phyloP scores from a whole-genome alignment of 148 eudicot species.

The Oxyria digyna region DNA sequence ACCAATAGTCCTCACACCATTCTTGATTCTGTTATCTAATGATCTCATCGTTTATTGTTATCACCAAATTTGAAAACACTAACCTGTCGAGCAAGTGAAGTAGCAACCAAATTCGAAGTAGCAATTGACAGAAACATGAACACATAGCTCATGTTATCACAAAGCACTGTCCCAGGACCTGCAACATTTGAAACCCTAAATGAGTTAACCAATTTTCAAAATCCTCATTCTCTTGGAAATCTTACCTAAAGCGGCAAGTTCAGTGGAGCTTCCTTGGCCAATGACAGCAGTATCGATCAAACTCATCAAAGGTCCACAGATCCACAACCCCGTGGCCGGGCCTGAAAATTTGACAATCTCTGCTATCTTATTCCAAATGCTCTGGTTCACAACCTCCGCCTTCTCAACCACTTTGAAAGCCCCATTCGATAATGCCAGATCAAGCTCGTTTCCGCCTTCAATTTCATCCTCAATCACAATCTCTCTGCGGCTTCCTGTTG shows the following conservation, averaged over 20 bases:
- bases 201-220: background rate
- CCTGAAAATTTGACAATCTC: constrained; percentile 89
- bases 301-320: constrained; percentile 89
- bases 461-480: background rate
- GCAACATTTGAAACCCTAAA: constrained; percentile 12
- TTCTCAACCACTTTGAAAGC: background rate
- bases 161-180: constrained; percentile 94
- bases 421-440: background rate
- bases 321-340: constrained; percentile 87
- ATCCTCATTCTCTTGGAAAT: background rate
- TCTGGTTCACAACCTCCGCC: constrained; percentile 26
- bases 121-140: constrained; percentile 98
- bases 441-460: background rate
- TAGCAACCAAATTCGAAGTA: constrained; percentile 89
- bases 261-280: constrained; percentile 71
- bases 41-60: too few species aligned
- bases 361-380: constrained; percentile 51
- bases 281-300: constrained; percentile 87
- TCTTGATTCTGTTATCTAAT: too few species aligned
- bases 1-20: too few species aligned
- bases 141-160: constrained; percentile 64
- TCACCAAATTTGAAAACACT: background rate
- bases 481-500: background rate
- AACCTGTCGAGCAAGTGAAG: constrained; percentile 82
- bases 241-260: constrained; percentile 88